These are phyloP conservation scores for Mycosphaerella arachidis DNA, from an alignment of 2,329 filamentous ascomycete genomes.

Conservation along the genomic window DNA sequence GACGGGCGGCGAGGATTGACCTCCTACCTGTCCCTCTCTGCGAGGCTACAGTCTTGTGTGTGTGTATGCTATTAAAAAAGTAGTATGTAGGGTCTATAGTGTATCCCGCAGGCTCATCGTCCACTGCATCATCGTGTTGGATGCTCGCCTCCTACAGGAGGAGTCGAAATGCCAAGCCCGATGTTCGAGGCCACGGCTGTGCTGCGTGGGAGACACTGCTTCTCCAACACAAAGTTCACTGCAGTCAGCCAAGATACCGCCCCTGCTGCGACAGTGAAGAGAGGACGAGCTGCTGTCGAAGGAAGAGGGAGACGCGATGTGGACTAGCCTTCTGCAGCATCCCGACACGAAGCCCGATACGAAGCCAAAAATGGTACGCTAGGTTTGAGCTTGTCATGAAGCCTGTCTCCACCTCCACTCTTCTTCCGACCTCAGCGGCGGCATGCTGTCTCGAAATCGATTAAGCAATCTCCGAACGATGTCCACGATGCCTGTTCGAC, in stretches of 20 bases:
- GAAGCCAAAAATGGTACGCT: neutral
- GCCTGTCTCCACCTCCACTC: neutral
- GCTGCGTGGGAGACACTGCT: neutral
- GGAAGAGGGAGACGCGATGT: neutral
- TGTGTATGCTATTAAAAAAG: neutral
- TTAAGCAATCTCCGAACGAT: neutral
- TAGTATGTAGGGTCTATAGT: neutral
- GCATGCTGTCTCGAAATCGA: neutral
- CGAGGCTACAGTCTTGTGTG: neutral
- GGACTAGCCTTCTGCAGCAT: neutral
- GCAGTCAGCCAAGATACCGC: neutral
- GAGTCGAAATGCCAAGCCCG: neutral
- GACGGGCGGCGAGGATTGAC: neutral
- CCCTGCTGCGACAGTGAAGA: neutral
- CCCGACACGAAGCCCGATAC: neutral
- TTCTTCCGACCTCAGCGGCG: neutral
- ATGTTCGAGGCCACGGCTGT: neutral
- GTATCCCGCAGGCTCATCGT: neutral
- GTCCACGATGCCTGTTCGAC: neutral
- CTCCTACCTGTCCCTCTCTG: neutral
- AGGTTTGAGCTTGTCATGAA: neutral
- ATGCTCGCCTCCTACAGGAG: neutral
- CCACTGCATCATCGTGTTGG: neutral
- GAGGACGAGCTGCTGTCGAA: neutral
- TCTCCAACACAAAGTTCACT: neutral